phyloP scores from a whole-genome alignment of 495 filamentous ascomycete species.

The Xylaria bambusicola region DNA sequence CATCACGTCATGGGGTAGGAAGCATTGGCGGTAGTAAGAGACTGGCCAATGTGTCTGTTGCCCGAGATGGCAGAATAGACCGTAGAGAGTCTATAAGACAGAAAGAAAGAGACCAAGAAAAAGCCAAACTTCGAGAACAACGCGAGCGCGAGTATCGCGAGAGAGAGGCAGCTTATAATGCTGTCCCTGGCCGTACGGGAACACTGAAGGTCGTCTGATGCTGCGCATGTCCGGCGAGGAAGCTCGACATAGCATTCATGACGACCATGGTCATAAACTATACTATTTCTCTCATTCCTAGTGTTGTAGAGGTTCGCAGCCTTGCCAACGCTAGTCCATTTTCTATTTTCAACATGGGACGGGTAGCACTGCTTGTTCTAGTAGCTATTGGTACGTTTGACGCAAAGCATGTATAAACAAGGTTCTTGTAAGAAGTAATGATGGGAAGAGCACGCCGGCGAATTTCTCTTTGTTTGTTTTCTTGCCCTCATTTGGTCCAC shows the following conservation, averaged over 20 bases:
- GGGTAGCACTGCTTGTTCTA: too few relatives aligned
- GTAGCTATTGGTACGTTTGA: too few relatives aligned
- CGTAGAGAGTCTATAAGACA: constrained; percentile 7
- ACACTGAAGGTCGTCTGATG: constrained; percentile 34
- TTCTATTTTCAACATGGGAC: too few relatives aligned
- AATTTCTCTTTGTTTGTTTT: too few relatives aligned
- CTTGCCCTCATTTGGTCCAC: too few relatives aligned
- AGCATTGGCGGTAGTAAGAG: neutral
- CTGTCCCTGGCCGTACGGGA: constrained; percentile 32
- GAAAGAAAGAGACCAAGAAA: constrained; percentile 18
- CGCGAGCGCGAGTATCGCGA: constrained; percentile 30
- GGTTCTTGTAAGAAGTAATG: too few relatives aligned
- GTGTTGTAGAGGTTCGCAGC: too few relatives aligned
- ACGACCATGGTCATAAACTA: neutral
- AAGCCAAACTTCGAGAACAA: constrained; percentile 22
- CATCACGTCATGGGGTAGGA: constrained; percentile 4
- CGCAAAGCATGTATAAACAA: too few relatives aligned
- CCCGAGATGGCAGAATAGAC: neutral
- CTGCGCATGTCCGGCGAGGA: neutral
- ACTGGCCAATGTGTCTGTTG: constrained; percentile 1
- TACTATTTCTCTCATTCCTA: neutral
- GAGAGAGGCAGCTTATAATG: constrained; percentile 28
- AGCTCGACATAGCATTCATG: neutral
- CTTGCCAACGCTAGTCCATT: too few relatives aligned
- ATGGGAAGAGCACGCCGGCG: too few relatives aligned